Base-by-base conservation (phyloP, 164 flowering plant genomes). In the Vitis amurensis region DNA sequence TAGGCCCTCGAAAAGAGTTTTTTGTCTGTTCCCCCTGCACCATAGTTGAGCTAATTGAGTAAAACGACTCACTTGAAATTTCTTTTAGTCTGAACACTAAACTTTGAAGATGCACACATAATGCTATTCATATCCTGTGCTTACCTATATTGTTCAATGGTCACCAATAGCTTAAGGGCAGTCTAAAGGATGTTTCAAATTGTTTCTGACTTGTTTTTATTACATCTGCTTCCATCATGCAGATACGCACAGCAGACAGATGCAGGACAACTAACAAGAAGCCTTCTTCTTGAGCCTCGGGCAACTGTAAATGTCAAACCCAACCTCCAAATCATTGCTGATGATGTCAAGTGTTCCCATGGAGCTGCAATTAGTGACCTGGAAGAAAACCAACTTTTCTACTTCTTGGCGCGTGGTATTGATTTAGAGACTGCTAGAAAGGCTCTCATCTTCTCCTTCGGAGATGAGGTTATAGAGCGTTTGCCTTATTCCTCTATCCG, bases 341-440 rank as follows among this genome's bases (percentile, higher is more conserved):
- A 95, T 72, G 93, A 93, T 66, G 99, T 93, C 9, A 90, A 87
- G 78, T 95, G 99, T 77, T 89, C 94, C 15, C 98, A 95, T 73
- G 98, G 99, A 78, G 98, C 98, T 79, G 91, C 98, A 55, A 90
- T 93, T 51, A 87, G 99, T 64, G 93, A 91, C 73, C 79, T 95
- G 8, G 99, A 93, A 82, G 90, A 90, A 14, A 76, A 87, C 71
- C 97, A 89, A 58, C 93, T 93, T 63, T 90, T 95, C 83, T 93
- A 95, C 75, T 88, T 91, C 56, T 88, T 52, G 51, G 88, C 97
- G 2, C 94, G 97, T 0, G 98, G 99, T 49, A 73, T 95, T 7
- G 92, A 89, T 76, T 16, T 68, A 11, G 77, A 83, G 51, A 84
- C 93, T 15, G 95, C 97, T 1, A 85, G 91, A 73, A 91, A 74